Evolutionary conservation across 2,329 filamentous ascomycete genomes (phyloP), one percentile per base, ranked within the genome.

Genomic region (Neoarthrinium moseri): DNA sequence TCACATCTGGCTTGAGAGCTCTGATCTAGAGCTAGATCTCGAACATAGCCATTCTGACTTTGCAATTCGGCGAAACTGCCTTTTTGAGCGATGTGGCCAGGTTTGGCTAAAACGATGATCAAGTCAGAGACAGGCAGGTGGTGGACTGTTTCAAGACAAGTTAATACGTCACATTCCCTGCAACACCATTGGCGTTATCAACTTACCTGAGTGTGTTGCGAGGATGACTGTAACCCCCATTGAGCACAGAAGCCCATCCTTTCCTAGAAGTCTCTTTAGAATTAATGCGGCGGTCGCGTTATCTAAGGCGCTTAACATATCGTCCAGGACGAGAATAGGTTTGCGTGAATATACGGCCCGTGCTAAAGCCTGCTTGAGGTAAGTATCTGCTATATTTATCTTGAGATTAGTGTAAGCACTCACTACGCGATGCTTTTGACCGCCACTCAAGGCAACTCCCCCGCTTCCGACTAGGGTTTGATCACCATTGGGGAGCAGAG

Each of bases 311-410:
- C 62, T 68, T 35, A 70, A 64, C 2, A 55, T 57, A 40, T 70
- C 68, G 24, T 70, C 68, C 1, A 70, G 47, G 2, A 71, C 34
- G 4, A 60, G 45, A 2, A 63, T 58, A 2, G 59, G 48, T 10
- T 51, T 55, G 5, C 53, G 51, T 3, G 63, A 51, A 47, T 61
- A 69, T 1, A 69, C 37, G 2, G 65, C 64, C 17, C 67, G 59
- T 1, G 68, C 67, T 7, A 71, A 59, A 2, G 67, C 63, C 65
- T 68, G 12, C n/a, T n/a, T n/a, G n/a, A n/a, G n/a, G n/a, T n/a
- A n/a, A n/a, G n/a, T n/a, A n/a, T n/a, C n/a, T 20, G 26, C 4
- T 15, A 17, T 43, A n/a, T 33, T 17, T 12, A 15, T 30, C 12
- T 36, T 30, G 11, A 3, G 5, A 4, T 20, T 17, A 10, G 15